Percentiles rank a stretch among this genome's conserved stretches.
Evolutionary conservation across 768 basidiomycete species (phyloP).

Genomic region (Amanita brunnescens): DNA sequence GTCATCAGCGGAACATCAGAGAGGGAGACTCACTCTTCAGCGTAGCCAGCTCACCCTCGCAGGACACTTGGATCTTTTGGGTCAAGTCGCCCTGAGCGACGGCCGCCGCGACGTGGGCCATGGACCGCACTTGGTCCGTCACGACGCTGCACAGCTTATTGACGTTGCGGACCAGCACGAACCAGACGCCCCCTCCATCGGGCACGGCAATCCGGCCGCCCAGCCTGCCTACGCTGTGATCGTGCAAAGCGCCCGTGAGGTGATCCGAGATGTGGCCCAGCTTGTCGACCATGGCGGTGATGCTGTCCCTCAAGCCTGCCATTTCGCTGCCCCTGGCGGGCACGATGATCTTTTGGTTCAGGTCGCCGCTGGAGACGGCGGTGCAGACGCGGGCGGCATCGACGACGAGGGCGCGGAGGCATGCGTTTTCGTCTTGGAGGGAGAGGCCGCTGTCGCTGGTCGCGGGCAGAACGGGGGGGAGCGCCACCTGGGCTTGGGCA

Average conservation of each 20-base stretch:
- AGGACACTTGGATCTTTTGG: slow-evolving; percentile 87
- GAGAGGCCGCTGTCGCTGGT: slow-evolving; percentile 5
- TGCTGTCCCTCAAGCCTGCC: slow-evolving; percentile 73
- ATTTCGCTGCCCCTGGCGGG: slow-evolving; percentile 72
- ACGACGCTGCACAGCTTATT: slow-evolving; percentile 72
- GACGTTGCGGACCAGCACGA: slow-evolving; percentile 70
- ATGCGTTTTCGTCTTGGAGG: slow-evolving; percentile 41
- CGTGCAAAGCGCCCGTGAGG: slow-evolving; percentile 77
- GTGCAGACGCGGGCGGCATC: slow-evolving; percentile 75
- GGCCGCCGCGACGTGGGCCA: slow-evolving; percentile 79
- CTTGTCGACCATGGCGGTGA: slow-evolving; percentile 59
- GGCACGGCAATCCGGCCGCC: slow-evolving; percentile 83
- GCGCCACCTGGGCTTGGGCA: neutral
- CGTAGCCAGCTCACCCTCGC: slow-evolving; percentile 77
- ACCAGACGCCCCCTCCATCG: slow-evolving; percentile 87
- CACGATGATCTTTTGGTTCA: slow-evolving; percentile 74
- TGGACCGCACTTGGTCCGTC: slow-evolving; percentile 76
- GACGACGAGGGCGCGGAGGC: slow-evolving; percentile 81
- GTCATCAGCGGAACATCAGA: neutral
- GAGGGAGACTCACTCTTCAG: slow-evolving; percentile 38
- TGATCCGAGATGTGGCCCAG: slow-evolving; percentile 87
- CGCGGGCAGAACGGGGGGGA: neutral
- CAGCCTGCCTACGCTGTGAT: slow-evolving; percentile 79
- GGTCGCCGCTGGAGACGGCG: slow-evolving; percentile 67
- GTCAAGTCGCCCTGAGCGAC: slow-evolving; percentile 88